phyloP scores from a whole-genome alignment of 768 basidiomycete genomes.

The Mycena albidolilacea region DNA sequence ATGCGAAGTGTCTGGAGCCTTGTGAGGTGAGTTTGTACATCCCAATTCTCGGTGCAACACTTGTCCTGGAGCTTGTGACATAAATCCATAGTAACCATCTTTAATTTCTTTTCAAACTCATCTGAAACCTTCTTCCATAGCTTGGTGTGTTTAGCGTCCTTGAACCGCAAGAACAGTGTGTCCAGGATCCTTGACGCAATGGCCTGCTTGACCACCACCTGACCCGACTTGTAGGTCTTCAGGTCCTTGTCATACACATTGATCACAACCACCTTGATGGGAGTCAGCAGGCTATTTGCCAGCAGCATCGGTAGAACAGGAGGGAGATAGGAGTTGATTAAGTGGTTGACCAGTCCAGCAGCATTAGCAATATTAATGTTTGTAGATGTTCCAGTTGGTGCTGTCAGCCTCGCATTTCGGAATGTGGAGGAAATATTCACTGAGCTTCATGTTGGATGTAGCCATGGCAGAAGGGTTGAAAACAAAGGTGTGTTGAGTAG shows the following conservation, averaged over 20 bases:
- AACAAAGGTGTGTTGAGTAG: background rate
- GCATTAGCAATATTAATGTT: conserved; percentile 27
- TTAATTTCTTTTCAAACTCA: too few relatives aligned
- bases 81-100: too few relatives aligned
- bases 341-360: conserved; percentile 9
- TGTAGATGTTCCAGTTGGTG: conserved; percentile 40
- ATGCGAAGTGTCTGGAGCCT: too few relatives aligned
- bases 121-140: too few relatives aligned
- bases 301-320: background rate
- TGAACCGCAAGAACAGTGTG: too few relatives aligned
- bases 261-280: background rate
- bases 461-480: conserved; percentile 7
- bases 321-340: background rate
- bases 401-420: conserved; percentile 41
- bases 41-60: too few relatives aligned
- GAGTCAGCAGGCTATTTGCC: background rate
- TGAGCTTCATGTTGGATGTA: background rate
- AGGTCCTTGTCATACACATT: conserved; percentile 19
- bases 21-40: too few relatives aligned
- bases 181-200: too few relatives aligned
- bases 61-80: too few relatives aligned
- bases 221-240: too few relatives aligned
- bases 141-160: too few relatives aligned
- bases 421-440: conserved; percentile 5
- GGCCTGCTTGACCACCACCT: too few relatives aligned